Conservation (phyloP, 75 land plant species). For the Pinus tabuliformis region DNA sequence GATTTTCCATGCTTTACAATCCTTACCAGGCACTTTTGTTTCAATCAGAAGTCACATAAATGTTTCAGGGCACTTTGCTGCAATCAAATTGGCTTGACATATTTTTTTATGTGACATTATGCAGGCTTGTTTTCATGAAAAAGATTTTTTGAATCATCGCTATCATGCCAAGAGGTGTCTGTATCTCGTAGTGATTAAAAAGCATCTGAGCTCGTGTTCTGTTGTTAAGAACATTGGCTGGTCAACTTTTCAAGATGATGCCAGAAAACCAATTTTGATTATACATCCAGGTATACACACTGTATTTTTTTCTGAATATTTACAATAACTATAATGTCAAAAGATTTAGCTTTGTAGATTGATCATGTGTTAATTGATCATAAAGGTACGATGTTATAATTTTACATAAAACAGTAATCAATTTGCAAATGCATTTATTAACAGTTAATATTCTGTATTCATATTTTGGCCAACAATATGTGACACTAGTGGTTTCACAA, state of each 20-base stretch:
- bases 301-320: background rate
- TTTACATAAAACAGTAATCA: too few relatives aligned
- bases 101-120: constrained; percentile 4
- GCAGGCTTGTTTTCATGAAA: constrained; percentile 84
- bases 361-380: background rate
- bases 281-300: constrained; percentile 57
- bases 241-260: constrained; percentile 73
- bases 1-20: background rate
- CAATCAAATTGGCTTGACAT: constrained; percentile 4
- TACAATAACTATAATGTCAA: background rate
- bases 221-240: constrained; percentile 46
- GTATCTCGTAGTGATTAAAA: constrained; percentile 60
- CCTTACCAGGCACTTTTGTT: background rate
- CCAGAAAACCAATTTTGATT: constrained; percentile 77
- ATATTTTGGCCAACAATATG: too few relatives aligned
- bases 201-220: constrained; percentile 35
- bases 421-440: too few relatives aligned
- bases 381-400: constrained; percentile 1
- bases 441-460: too few relatives aligned
- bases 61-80: background rate
- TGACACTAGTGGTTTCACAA: too few relatives aligned
- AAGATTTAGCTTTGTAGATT: background rate
- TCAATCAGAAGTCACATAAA: background rate
- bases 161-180: constrained; percentile 91
- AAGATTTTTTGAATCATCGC: constrained; percentile 82